Percentiles rank a stretch among this genome's conserved stretches.
Conservation (phyloP, 2,329 filamentous ascomycete genomes). For the Cytospora schulzeri region DNA sequence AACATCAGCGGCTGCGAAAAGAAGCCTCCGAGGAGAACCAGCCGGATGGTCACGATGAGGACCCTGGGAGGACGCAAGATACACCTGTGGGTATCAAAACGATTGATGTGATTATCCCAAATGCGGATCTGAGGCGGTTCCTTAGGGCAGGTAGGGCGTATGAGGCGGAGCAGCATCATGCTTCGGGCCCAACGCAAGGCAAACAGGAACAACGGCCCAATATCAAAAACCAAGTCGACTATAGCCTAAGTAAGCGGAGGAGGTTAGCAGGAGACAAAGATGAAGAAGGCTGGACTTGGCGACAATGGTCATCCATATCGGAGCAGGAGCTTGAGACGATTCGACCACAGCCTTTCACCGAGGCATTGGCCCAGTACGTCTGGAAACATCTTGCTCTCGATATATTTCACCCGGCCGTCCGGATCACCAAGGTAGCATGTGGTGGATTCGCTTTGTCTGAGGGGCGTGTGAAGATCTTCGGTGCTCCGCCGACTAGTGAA, state of each 20-base stretch:
- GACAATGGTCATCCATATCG: slow-evolving; percentile 26
- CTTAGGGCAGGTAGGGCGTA: slow-evolving; percentile 42
- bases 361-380: slow-evolving; percentile 53
- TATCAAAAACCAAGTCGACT: neutral
- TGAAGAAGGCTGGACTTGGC: slow-evolving; percentile 59
- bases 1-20: neutral
- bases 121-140: slow-evolving; percentile 51
- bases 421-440: slow-evolving; percentile 55
- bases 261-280: slow-evolving; percentile 49
- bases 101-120: slow-evolving; percentile 55
- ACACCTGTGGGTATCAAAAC: slow-evolving; percentile 42
- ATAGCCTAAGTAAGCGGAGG: slow-evolving; percentile 43
- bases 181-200: neutral
- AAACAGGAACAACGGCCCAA: slow-evolving; percentile 34
- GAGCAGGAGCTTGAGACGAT: neutral
- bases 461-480: slow-evolving; percentile 52
- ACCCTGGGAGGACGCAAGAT: slow-evolving; percentile 11
- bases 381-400: slow-evolving; percentile 56
- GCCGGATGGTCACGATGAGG: slow-evolving; percentile 18
- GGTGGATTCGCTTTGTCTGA: slow-evolving; percentile 59
- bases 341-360: slow-evolving; percentile 48
- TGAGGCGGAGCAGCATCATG: neutral
- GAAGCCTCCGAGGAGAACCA: slow-evolving; percentile 1
- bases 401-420: slow-evolving; percentile 57
- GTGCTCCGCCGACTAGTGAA: neutral